Evolutionary conservation across 495 filamentous ascomycete species (phyloP), one percentile per base, ranked within the genome.

Genomic region (Xylaria nigripes): DNA sequence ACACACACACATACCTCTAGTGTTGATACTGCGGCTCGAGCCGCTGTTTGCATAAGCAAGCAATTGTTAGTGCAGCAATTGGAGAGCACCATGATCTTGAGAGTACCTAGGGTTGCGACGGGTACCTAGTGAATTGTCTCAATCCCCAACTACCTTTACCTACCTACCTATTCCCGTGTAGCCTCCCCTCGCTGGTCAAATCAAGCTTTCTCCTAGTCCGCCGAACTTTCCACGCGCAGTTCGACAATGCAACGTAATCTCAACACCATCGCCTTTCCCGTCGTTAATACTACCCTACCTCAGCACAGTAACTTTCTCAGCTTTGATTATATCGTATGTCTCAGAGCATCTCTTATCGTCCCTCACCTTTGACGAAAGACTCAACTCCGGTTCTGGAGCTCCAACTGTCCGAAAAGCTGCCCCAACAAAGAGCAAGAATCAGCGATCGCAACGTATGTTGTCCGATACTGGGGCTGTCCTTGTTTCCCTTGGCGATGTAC

Each of bases 401-500:
- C 52, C 32, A 40, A 5, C 13, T 6, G 47, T 55, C 52, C 45
- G 52, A 42, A 24, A 43, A 9, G n/a, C n/a, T n/a, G n/a, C n/a
- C n/a, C n/a, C n/a, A n/a, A n/a, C n/a, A n/a, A n/a, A n/a, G n/a
- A n/a, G n/a, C n/a, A 29, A 9, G 27, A 18, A 18, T 4, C 36
- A 24, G 43, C 22, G 43, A 29, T 24, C 19, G 19, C 18, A 10
- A 22, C 42, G 18, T 9, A 36, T 23, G 21, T 23, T 32, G 30
- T 19, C 46, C 36, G 23, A 34, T 49, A 58, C 51, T 41, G 27
- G 50, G 45, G 16, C 38, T 56, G 63, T 50, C 50, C 54, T 44
- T 36, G 45, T 24, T 51, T 42, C 47, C 61, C 56, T 60, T 59
- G 56, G 51, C 45, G 53, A 30, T 57, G 57, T 64, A 42, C 64